These are phyloP conservation scores for Petrea volubilis DNA, from an alignment of 257 asterid species.

Conservation along the genomic window DNA sequence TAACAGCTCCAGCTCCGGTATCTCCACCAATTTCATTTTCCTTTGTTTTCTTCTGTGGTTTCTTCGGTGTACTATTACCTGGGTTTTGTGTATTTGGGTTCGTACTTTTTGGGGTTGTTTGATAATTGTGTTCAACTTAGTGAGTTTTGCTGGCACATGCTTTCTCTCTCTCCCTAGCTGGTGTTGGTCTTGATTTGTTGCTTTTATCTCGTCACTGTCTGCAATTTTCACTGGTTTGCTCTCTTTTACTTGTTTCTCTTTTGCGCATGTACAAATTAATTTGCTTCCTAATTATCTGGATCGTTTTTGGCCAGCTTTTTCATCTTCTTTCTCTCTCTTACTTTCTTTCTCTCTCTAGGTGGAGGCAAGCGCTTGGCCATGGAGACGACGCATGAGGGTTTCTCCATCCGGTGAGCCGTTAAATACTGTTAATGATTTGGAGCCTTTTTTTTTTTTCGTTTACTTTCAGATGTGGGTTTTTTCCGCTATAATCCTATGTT, in stretches of 20 bases:
- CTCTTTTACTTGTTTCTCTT: neutral
- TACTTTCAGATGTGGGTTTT: constrained; percentile 12
- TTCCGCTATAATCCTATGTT: neutral
- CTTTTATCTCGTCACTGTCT: neutral
- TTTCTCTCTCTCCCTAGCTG: neutral
- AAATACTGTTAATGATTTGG: neutral
- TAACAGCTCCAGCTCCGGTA: neutral
- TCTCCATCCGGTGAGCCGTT: constrained; percentile 37
- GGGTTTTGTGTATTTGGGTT: neutral
- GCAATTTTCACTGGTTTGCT: neutral
- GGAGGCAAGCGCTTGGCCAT: constrained; percentile 24
- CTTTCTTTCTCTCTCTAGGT: constrained; percentile 4
- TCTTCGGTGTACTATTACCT: neutral
- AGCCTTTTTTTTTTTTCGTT: neutral
- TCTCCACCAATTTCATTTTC: neutral
- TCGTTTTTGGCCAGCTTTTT: neutral
- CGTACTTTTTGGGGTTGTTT: neutral
- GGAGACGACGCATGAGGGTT: constrained; percentile 36
- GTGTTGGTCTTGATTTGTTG: neutral
- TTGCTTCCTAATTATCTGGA: neutral
- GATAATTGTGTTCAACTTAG: neutral
- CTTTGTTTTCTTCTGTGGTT: neutral
- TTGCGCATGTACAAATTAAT: neutral
- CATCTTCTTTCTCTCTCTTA: neutral
- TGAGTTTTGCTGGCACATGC: neutral